Conservation (phyloP, 225 moss, liverwort and hornwort genomes). For the Polytrichum formosum region DNA sequence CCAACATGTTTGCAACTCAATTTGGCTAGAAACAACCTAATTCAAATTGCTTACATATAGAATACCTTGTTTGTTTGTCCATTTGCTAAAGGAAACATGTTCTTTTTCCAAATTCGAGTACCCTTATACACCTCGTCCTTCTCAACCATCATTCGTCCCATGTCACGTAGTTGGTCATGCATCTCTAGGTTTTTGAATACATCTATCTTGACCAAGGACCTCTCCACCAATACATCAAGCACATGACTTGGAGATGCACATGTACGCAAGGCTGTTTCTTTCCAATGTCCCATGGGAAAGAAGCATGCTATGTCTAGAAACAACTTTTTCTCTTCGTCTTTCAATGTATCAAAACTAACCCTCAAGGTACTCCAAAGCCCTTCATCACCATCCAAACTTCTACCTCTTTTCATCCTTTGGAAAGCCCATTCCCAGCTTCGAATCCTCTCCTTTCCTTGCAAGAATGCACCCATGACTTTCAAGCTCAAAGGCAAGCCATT, state of each 20-base stretch:
- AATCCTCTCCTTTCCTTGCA: neutral
- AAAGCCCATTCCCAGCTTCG: neutral
- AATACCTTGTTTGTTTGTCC: neutral
- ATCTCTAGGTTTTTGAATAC: neutral
- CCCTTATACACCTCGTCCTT: neutral
- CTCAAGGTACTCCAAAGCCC: conserved; percentile 1
- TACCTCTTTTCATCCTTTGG: conserved; percentile 2
- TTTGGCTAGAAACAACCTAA: too few species aligned
- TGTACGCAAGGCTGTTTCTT: neutral
- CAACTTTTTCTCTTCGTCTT: neutral
- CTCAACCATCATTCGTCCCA: neutral
- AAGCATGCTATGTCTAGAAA: neutral
- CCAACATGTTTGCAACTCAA: too few species aligned
- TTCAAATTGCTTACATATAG: too few species aligned
- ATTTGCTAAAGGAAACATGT: too few species aligned
- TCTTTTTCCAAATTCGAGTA: neutral
- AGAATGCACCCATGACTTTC: conserved; percentile 1
- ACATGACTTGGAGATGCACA: too few species aligned
- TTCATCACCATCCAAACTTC: neutral
- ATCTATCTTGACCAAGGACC: neutral
- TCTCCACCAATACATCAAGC: neutral
- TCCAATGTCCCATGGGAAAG: neutral
- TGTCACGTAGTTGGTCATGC: neutral
- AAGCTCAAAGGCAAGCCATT: neutral
- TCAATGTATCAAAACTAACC: neutral